Evolutionary conservation across 202 grass and related monocot genomes (phyloP).

Genomic region (Panicum virgatum): DNA sequence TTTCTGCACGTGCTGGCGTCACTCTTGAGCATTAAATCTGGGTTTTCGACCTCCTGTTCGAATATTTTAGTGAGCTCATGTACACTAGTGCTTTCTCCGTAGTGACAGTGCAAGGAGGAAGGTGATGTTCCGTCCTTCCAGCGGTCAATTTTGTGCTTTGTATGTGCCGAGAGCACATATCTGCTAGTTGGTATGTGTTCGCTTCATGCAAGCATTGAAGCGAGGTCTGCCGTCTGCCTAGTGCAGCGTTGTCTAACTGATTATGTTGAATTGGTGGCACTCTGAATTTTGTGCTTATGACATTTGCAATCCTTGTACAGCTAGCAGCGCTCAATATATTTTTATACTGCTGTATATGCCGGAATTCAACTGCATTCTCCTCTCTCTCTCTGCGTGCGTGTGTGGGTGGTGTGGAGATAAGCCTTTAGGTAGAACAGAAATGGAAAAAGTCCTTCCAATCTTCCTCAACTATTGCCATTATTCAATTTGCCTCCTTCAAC

Average conservation of each 20-base stretch:
- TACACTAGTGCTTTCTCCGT: neutral
- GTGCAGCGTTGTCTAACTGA: neutral
- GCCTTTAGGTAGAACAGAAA: no score
- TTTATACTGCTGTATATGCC: neutral
- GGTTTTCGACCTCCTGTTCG: neutral
- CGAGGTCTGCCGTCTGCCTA: neutral
- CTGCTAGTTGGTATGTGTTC: neutral
- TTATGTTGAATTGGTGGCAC: neutral
- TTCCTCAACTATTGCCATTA: no score
- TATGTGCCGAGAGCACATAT: neutral
- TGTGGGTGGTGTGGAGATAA: neutral
- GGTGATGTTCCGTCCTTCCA: neutral
- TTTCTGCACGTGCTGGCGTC: neutral
- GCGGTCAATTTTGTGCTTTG: neutral
- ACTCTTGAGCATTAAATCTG: neutral
- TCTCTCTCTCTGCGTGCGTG: no score
- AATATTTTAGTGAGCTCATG: neutral
- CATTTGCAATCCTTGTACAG: neutral
- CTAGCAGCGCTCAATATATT: neutral
- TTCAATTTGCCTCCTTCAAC: no score
- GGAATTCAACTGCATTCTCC: neutral
- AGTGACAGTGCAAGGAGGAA: neutral
- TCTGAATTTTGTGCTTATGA: neutral
- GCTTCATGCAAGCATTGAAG: neutral
- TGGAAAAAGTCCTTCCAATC: no score